phyloP scores from a whole-genome alignment of 768 basidiomycete species.

The Tulasnella sp. region DNA sequence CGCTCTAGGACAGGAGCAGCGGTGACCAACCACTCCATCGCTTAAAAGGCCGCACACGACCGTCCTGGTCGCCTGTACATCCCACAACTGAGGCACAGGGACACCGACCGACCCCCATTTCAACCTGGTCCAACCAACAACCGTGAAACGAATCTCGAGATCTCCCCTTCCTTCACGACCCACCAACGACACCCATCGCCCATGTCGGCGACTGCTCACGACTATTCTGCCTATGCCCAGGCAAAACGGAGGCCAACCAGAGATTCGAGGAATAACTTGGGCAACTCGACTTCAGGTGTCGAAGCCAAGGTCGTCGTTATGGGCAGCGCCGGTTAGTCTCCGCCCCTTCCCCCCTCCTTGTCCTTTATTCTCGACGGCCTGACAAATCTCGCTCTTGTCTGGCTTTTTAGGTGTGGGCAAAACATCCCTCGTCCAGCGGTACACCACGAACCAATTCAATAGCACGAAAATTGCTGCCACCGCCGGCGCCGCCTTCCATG shows the following conservation, averaged over 20 bases:
- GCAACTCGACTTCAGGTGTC: conserved; percentile 35
- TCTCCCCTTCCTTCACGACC: neutral
- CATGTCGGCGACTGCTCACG: neutral
- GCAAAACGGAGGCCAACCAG: neutral
- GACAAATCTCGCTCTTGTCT: conserved; percentile 1
- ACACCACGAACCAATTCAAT: conserved; percentile 83
- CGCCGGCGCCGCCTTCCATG: conserved; percentile 86
- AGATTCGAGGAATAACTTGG: neutral
- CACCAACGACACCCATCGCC: neutral
- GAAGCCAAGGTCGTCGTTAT: conserved; percentile 95
- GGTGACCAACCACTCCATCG: too few relatives aligned
- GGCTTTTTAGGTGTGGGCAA: conserved; percentile 68
- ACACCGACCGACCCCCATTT: too few relatives aligned
- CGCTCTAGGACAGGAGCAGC: too few relatives aligned
- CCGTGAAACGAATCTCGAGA: too few relatives aligned
- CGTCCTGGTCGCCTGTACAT: too few relatives aligned
- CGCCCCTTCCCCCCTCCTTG: neutral
- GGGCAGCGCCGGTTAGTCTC: conserved; percentile 54
- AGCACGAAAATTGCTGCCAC: conserved; percentile 81
- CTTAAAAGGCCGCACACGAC: too few relatives aligned
- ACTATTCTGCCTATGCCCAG: conserved; percentile 9
- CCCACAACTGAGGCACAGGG: too few relatives aligned
- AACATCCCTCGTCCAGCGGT: conserved; percentile 80
- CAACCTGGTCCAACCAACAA: too few relatives aligned
- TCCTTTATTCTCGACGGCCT: neutral